A percentile compares a stretch with the other conserved stretches of the same genome.
These are phyloP conservation scores for Dryadomyces quercus-mongolicae DNA, from an alignment of 2,329 filamentous ascomycete genomes.

Conservation along the genomic window DNA sequence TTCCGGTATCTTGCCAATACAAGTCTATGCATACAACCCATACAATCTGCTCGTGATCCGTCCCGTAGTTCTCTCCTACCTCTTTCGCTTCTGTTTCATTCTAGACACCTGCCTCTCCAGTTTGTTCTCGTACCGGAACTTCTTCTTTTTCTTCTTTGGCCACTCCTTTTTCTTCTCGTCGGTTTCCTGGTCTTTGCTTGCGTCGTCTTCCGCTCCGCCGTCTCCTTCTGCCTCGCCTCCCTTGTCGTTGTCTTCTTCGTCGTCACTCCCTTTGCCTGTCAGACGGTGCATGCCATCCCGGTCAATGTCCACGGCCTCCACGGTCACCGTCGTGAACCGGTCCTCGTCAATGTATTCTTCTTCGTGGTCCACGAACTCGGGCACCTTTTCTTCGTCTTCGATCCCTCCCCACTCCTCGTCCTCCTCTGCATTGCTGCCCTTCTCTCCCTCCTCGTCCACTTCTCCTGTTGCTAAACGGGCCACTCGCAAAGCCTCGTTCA, in stretches of 20 bases:
- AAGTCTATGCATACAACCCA: neutral
- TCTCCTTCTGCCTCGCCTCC: constrained; percentile 20
- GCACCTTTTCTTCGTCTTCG: constrained; percentile 28
- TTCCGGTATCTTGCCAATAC: neutral
- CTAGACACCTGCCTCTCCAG: constrained; percentile 64
- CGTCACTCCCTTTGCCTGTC: constrained; percentile 5
- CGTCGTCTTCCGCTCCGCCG: constrained; percentile 20
- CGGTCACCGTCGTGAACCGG: constrained; percentile 85
- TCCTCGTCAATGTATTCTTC: constrained; percentile 96
- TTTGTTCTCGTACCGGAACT: constrained; percentile 89
- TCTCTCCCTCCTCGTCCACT: constrained; percentile 33
- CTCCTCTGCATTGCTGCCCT: constrained; percentile 24
- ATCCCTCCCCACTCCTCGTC: constrained; percentile 53
- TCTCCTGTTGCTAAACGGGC: constrained; percentile 36
- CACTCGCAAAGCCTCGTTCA: constrained; percentile 57
- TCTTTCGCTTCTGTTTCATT: constrained; percentile 44
- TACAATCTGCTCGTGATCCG: neutral
- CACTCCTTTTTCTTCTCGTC: constrained; percentile 37
- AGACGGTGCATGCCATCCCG: constrained; percentile 57
- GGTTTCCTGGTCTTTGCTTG: constrained; percentile 17
- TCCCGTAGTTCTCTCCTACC: too few species aligned
- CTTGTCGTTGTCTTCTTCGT: constrained; percentile 22
- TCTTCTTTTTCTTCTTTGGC: constrained; percentile 62
- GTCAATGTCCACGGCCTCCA: constrained; percentile 76
- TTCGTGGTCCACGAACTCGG: constrained; percentile 58